Conservation (phyloP, 1,284 basidiomycete species). For the Ceratobasidium sp. region DNA sequence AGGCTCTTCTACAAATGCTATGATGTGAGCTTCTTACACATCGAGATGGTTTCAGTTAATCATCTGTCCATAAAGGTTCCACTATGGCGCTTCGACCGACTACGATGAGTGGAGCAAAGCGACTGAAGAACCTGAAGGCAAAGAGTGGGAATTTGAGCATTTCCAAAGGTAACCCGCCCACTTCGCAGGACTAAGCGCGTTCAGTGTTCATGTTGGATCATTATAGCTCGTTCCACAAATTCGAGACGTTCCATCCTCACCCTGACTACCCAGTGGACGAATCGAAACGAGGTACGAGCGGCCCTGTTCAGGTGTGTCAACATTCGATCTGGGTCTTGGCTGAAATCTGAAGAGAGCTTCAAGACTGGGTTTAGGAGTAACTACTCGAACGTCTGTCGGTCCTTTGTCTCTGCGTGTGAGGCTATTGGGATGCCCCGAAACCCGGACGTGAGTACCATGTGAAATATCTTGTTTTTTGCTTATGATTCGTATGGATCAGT, state of each 20-base stretch:
- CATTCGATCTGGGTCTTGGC: not conserved
- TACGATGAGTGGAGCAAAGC: constrained; percentile 70
- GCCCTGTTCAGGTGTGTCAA: constrained; percentile 24
- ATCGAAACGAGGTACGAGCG: constrained; percentile 27
- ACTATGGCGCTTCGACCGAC: constrained; percentile 61
- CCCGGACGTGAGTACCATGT: constrained; percentile 15
- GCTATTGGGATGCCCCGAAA: constrained; percentile 30
- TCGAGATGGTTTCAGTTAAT: constrained; percentile 38
- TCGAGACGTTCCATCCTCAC: constrained; percentile 60
- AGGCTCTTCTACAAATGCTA: constrained; percentile 76
- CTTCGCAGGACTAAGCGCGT: constrained; percentile 58
- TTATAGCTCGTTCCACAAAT: constrained; percentile 71
- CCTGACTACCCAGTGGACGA: constrained; percentile 29
- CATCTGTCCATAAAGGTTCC: constrained; percentile 52
- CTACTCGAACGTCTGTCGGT: constrained; percentile 12
- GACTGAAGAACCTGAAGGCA: constrained; percentile 64
- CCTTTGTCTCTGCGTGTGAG: constrained; percentile 26
- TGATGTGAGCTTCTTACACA: constrained; percentile 63
- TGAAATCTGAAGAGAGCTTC: constrained; percentile 6
- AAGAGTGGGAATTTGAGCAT: constrained; percentile 73
- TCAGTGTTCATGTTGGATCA: not conserved
- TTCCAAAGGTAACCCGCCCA: not conserved
- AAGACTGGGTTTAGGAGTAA: constrained; percentile 36
- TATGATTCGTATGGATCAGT: constrained; percentile 52
- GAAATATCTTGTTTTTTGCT: not conserved